Percentiles rank a stretch among this genome's conserved stretches.
Conservation (phyloP, 345 rosid genomes). For the Punica granatum region DNA sequence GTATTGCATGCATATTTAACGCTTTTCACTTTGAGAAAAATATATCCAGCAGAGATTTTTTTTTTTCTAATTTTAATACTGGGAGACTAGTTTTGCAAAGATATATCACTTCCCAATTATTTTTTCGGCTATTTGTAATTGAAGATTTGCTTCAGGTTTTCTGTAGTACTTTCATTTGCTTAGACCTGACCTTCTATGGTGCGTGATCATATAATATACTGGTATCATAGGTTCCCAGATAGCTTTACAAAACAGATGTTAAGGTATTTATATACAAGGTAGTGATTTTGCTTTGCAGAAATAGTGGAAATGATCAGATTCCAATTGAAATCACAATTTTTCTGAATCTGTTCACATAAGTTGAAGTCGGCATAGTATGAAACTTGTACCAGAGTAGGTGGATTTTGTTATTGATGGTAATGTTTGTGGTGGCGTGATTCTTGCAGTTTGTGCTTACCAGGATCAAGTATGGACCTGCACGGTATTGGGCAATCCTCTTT, state of each 20-base stretch:
- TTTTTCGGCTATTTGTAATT: not conserved
- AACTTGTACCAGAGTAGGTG: not conserved
- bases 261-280: too few species aligned
- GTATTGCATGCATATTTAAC: not conserved
- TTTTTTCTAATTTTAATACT: too few species aligned
- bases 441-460: constrained; percentile 92
- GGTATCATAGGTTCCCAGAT: not conserved
- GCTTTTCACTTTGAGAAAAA: not conserved
- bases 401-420: not conserved
- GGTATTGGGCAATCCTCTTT: constrained; percentile 94
- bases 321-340: not conserved
- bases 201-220: not conserved
- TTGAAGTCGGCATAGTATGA: not conserved
- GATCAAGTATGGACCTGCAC: constrained; percentile 95
- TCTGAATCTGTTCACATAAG: not conserved
- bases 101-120: not conserved
- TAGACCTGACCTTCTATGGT: not conserved
- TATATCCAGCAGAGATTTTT: not conserved
- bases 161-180: not conserved
- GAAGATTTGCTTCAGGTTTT: not conserved
- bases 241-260: not conserved
- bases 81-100: not conserved
- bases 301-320: too few species aligned
- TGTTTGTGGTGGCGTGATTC: not conserved
- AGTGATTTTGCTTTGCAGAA: too few species aligned